A percentile compares a stretch with the other conserved stretches of the same genome.
Conservation (phyloP, 192 early-diverging fungal genomes). For the Funneliformis geosporum region DNA sequence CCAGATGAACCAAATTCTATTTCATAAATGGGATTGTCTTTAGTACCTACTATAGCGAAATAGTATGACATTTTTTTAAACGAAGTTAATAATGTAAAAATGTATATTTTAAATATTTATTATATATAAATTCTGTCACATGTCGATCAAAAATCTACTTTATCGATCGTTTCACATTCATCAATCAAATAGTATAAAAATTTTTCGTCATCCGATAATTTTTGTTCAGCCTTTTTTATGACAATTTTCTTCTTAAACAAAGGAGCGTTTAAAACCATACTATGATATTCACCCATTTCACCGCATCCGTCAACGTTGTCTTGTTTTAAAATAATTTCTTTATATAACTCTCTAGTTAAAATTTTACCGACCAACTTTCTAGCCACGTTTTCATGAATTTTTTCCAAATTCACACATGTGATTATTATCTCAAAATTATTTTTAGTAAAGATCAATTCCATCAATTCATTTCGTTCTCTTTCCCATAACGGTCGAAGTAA, state of each 20-base stretch:
- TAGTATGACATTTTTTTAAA: slow-evolving; percentile 57
- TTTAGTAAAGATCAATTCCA: slow-evolving; percentile 49
- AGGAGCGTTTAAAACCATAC: slow-evolving; percentile 66
- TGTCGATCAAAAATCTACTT: not conserved
- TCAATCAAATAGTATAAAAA: slow-evolving; percentile 15
- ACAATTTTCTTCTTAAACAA: slow-evolving; percentile 37
- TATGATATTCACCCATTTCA: slow-evolving; percentile 72
- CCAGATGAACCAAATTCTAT: slow-evolving; percentile 67
- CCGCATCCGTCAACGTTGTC: slow-evolving; percentile 57
- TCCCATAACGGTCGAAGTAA: slow-evolving; percentile 62
- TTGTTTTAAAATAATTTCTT: slow-evolving; percentile 42
- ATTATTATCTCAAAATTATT: slow-evolving; percentile 40
- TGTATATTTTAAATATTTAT: too few species aligned
- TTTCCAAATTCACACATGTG: slow-evolving; percentile 46
- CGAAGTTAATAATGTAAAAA: too few species aligned
- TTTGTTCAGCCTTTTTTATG: slow-evolving; percentile 1
- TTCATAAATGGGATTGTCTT: slow-evolving; percentile 96
- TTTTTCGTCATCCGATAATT: not conserved
- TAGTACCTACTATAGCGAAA: slow-evolving; percentile 92
- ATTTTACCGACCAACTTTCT: slow-evolving; percentile 45
- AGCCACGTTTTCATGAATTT: slow-evolving; percentile 42
- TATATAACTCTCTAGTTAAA: slow-evolving; percentile 44
- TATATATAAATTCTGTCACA: too few species aligned
- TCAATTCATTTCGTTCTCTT: slow-evolving; percentile 43
- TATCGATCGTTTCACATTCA: not conserved